Evolutionary conservation across 306 rosid species (phyloP), one percentile per base, ranked within the genome.

Genomic region (Ammopiptanthus mongolicus): DNA sequence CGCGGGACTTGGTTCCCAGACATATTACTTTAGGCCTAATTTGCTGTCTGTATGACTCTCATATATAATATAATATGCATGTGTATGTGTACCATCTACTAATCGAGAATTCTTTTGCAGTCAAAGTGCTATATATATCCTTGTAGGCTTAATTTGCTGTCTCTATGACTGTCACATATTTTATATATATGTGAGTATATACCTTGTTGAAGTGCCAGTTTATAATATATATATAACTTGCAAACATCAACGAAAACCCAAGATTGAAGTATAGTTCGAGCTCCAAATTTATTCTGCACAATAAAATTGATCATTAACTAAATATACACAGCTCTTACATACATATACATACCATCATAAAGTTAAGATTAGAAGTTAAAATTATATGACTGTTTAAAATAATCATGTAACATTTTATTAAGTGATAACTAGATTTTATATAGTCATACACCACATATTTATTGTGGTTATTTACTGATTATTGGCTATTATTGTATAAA

Each of bases 1-100:
- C 85, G 72, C 85, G 79, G 85, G 69, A 65, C 85, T 65, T 47
- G 33, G 17, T 57, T 76, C 71, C 4, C 13, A 19, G 0, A 12
- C 50, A 41, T 5, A 52, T 52, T 9, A 22, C 10, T 52, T 18
- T 37, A 10, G 47, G 14, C 47, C 47, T 41, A 41, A 41, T 41
- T 9, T 41, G 14, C 47, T 41, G 47, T 41, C 47, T 73, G 36
- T 42, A 34, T 80, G 56, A 74, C 71, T 46, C 33, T 73, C 21
- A 42, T 51, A 55, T 44, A 74, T n/a, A 25, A 1, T 25, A 6
- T 36, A 6, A 6, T 36, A 36, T 36, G 1, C 41, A 36, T 36
- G 41, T 36, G 41, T 25, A 25, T 36, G 41, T 6, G 78, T 41
- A 48, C 58, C 5, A 34, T 70, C 39, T 51, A 11, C 10, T 39